These are phyloP conservation scores for Beauveria pseudobassiana DNA, from an alignment of 2,329 filamentous ascomycete genomes.

Conservation along the genomic window DNA sequence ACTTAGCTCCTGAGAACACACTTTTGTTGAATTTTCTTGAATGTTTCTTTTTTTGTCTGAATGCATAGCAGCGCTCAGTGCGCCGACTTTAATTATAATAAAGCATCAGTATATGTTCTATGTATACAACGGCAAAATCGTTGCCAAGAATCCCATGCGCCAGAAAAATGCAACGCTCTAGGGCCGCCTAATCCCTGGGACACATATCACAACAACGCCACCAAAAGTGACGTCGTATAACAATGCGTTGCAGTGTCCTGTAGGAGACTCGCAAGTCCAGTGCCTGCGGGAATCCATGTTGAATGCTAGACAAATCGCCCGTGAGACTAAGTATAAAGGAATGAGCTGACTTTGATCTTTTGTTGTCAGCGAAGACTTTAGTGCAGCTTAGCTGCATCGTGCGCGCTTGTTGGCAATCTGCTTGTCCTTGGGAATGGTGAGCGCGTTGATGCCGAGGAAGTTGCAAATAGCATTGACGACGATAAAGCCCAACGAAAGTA, in stretches of 20 bases:
- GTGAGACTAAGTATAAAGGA: background rate
- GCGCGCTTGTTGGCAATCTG: conserved; percentile 46
- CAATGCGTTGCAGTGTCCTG: background rate
- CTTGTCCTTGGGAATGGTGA: conserved; percentile 70
- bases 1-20: background rate
- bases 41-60: background rate
- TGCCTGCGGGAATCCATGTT: conserved; percentile 1
- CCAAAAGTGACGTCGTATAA: background rate
- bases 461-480: conserved; percentile 88
- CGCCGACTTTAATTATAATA: conserved; percentile 6
- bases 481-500: conserved; percentile 89
- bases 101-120: conserved; percentile 7
- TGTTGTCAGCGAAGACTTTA: conserved; percentile 12
- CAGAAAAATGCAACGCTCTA: conserved; percentile 11
- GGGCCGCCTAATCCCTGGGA: background rate
- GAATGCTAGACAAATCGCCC: conserved; percentile 1
- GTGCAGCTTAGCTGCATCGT: conserved; percentile 28
- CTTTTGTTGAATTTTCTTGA: background rate
- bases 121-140: conserved; percentile 10
- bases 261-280: background rate
- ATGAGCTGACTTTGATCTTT: background rate
- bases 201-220: background rate
- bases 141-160: conserved; percentile 9
- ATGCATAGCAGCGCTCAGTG: background rate
- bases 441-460: conserved; percentile 87